phyloP scores from a whole-genome alignment of 2,329 filamentous ascomycete genomes.

The Colletotrichum camelliae region DNA sequence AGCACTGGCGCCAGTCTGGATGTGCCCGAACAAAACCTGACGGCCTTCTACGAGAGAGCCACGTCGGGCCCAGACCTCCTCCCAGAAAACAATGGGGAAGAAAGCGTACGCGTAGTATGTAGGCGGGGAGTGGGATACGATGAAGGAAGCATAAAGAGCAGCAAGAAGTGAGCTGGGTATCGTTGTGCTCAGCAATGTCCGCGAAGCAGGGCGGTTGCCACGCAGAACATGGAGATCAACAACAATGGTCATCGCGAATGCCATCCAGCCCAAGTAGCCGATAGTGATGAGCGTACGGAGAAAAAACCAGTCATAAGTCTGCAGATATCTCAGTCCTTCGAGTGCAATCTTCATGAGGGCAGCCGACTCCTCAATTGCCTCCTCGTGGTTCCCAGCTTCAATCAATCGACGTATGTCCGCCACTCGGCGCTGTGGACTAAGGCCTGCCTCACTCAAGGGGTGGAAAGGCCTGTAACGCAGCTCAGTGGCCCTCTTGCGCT shows the following conservation, averaged over 20 bases:
- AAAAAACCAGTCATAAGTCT: conserved; percentile 99
- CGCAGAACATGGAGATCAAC: conserved; percentile 87
- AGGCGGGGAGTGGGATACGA: conserved; percentile 77
- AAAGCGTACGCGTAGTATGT: conserved; percentile 92
- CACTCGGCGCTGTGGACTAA: conserved; percentile 71
- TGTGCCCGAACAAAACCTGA: conserved; percentile 71
- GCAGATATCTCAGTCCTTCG: conserved; percentile 87
- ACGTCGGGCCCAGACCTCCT: conserved; percentile 85
- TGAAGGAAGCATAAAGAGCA: conserved; percentile 77
- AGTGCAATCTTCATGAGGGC: conserved; percentile 79
- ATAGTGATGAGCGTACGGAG: conserved; percentile 85
- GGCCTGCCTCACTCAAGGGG: conserved; percentile 67
- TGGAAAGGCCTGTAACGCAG: conserved; percentile 80
- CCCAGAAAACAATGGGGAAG: conserved; percentile 96
- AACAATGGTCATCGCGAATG: conserved; percentile 87
- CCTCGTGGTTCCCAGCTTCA: conserved; percentile 66
- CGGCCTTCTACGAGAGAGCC: conserved; percentile 71
- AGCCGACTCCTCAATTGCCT: conserved; percentile 80
- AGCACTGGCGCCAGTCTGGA: conserved; percentile 64
- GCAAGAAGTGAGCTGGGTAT: conserved; percentile 80
- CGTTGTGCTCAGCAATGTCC: conserved; percentile 63
- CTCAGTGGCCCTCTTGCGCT: conserved; percentile 76
- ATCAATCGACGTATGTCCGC: conserved; percentile 73
- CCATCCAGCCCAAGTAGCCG: conserved; percentile 95
- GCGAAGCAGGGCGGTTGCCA: conserved; percentile 66